phyloP scores from a whole-genome alignment of 345 rosid species.

The Passiflora organensis region DNA sequence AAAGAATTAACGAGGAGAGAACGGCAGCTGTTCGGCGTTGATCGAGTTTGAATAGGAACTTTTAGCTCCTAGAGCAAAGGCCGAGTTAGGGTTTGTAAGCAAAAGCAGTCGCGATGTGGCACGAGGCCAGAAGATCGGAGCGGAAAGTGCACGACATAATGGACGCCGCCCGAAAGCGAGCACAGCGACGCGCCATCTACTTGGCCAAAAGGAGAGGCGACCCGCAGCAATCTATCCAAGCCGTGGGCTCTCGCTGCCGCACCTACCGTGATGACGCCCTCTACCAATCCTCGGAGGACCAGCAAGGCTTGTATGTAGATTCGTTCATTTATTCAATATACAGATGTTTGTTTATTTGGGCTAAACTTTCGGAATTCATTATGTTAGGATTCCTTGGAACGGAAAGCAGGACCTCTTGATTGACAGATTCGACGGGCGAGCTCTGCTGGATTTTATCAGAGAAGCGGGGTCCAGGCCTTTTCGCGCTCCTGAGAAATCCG shows the following conservation, averaged over 20 bases:
- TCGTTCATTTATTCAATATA: not conserved
- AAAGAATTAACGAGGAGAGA: no score
- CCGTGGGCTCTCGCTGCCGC: constrained; percentile 61
- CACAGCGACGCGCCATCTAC: constrained; percentile 80
- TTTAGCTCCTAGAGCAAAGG: no score
- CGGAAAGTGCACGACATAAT: constrained; percentile 95
- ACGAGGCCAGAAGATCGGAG: constrained; percentile 98
- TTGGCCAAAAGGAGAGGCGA: constrained; percentile 93
- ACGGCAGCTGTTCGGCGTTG: no score
- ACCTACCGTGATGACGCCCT: constrained; percentile 81
- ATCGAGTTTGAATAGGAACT: no score
- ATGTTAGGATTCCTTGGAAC: constrained; percentile 87
- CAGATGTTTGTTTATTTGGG: no score
- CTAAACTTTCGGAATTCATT: no score
- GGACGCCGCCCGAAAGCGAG: constrained; percentile 99
- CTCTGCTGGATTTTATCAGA: constrained; percentile 86
- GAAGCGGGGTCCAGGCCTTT: constrained; percentile 53
- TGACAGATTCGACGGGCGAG: constrained; percentile 93
- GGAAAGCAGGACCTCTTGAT: constrained; percentile 80
- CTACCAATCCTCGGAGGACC: constrained; percentile 79
- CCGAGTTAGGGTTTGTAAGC: no score
- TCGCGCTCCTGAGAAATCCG: constrained; percentile 54
- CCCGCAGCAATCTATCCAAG: constrained; percentile 88
- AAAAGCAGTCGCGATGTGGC: constrained; percentile 61
- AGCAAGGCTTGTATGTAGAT: constrained; percentile 73